Percentiles rank a stretch among this genome's conserved stretches.
phyloP scores from a whole-genome alignment of 176 grass and related monocot genomes.

The Secale cereale region DNA sequence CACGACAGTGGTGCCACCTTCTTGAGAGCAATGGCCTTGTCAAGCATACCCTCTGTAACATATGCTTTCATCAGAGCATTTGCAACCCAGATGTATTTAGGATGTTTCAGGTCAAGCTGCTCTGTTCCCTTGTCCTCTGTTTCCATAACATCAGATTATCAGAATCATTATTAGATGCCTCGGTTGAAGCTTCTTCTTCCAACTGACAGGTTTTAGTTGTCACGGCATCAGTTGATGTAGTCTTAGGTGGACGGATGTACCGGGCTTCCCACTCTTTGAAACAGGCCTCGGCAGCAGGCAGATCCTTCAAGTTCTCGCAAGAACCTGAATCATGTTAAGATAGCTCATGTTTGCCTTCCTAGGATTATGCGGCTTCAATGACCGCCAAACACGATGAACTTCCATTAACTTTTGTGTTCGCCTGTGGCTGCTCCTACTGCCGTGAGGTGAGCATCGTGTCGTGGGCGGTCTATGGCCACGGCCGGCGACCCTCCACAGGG shows the following conservation, averaged over 20 bases:
- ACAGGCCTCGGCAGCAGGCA: constrained; percentile 67
- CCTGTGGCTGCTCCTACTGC: no score
- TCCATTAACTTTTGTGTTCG: constrained; percentile 67
- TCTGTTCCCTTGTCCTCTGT: neutral
- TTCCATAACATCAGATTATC: constrained; percentile 25
- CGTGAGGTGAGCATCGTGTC: no score
- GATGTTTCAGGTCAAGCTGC: constrained; percentile 19
- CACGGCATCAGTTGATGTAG: neutral
- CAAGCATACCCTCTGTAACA: constrained; percentile 68
- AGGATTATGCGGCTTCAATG: constrained; percentile 50
- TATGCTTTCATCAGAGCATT: constrained; percentile 93
- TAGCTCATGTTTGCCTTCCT: constrained; percentile 89
- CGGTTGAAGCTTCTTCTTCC: constrained; percentile 10
- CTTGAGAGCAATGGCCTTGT: constrained; percentile 66
- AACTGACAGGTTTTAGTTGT: neutral
- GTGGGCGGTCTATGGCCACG: no score
- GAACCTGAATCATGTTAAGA: constrained; percentile 95
- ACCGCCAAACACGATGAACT: constrained; percentile 80
- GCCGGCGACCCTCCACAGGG: no score
- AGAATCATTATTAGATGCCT: constrained; percentile 14
- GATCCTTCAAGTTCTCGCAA: constrained; percentile 91
- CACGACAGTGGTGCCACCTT: no score
- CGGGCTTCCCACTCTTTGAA: constrained; percentile 82
- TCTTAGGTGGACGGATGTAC: constrained; percentile 35
- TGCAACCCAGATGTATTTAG: constrained; percentile 72